A percentile compares a stretch with the other conserved stretches of the same genome.
These are phyloP conservation scores for Penicillium daleae DNA, from an alignment of 495 filamentous ascomycete genomes.

Conservation along the genomic window DNA sequence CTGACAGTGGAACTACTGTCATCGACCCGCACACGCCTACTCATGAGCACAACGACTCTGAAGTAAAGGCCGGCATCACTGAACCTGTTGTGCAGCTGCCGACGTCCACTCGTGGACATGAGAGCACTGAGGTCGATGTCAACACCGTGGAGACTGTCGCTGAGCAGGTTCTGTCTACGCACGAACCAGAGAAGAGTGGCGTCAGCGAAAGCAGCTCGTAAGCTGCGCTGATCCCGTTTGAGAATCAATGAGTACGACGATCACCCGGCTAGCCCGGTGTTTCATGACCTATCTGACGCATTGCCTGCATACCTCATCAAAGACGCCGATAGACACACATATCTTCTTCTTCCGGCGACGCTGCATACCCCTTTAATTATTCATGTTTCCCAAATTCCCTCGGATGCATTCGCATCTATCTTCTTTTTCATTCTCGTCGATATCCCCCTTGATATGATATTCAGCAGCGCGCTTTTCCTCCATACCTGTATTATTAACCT, in stretches of 20 bases:
- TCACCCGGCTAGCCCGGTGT: slow-evolving; percentile 21
- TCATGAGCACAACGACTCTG: slow-evolving; percentile 9
- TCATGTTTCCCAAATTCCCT: background rate
- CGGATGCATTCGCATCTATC: background rate
- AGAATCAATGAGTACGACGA: slow-evolving; percentile 16
- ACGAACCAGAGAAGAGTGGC: background rate
- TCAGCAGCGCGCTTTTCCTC: slow-evolving; percentile 6
- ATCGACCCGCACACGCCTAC: background rate
- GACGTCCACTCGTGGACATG: background rate
- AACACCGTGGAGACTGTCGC: background rate
- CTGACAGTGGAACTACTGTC: slow-evolving; percentile 1
- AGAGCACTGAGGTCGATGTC: background rate
- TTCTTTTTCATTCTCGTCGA: slow-evolving; percentile 8
- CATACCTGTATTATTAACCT: slow-evolving; percentile 12
- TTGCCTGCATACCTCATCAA: slow-evolving; percentile 14
- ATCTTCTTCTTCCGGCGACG: slow-evolving; percentile 12
- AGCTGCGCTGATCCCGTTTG: slow-evolving; percentile 1
- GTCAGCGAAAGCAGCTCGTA: slow-evolving; percentile 8
- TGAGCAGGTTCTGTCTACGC: background rate
- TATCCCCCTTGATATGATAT: slow-evolving; percentile 13
- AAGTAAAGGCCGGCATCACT: background rate
- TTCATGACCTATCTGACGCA: slow-evolving; percentile 24
- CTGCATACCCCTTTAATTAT: slow-evolving; percentile 16
- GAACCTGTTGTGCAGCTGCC: slow-evolving; percentile 2
- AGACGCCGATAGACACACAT: slow-evolving; percentile 18